Evolutionary conservation across 306 rosid species (phyloP).

Genomic region (Malus sieversii): DNA sequence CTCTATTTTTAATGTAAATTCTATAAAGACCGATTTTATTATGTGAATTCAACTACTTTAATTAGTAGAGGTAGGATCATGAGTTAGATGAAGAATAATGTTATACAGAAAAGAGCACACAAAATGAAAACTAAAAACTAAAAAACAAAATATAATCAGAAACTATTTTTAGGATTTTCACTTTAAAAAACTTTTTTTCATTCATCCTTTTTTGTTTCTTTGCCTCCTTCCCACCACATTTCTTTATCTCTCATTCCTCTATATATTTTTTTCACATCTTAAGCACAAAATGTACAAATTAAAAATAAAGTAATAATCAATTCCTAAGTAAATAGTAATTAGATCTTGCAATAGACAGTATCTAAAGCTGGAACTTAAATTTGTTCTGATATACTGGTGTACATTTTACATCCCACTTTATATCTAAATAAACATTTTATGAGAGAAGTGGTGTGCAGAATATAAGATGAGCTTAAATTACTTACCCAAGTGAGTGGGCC

Average conservation of each 20-base stretch:
- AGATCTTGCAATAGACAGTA: slow-evolving; percentile 2
- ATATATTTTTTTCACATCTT: too few species aligned
- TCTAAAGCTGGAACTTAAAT: slow-evolving; percentile 33
- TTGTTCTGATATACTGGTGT: slow-evolving; percentile 7
- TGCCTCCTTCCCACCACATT: neutral
- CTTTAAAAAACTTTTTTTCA: too few species aligned
- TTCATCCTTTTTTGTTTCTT: too few species aligned
- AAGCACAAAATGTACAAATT: too few species aligned
- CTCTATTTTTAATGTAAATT: too few species aligned
- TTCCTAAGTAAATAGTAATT: neutral
- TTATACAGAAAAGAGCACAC: neutral
- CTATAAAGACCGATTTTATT: too few species aligned
- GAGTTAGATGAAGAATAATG: neutral
- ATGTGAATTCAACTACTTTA: too few species aligned
- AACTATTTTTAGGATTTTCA: too few species aligned
- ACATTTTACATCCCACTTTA: neutral
- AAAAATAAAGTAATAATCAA: neutral
- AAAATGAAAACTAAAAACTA: neutral
- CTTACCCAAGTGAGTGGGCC: neutral
- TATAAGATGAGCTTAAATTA: neutral
- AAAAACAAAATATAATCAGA: too few species aligned
- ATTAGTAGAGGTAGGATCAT: neutral
- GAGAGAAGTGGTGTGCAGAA: slow-evolving; percentile 8
- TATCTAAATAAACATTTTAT: slow-evolving; percentile 13
- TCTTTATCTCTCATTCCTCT: too few species aligned